Percentiles rank a stretch among this genome's conserved stretches.
phyloP scores from a whole-genome alignment of 176 grass and related monocot genomes.

The Rhynchospora tenuis region DNA sequence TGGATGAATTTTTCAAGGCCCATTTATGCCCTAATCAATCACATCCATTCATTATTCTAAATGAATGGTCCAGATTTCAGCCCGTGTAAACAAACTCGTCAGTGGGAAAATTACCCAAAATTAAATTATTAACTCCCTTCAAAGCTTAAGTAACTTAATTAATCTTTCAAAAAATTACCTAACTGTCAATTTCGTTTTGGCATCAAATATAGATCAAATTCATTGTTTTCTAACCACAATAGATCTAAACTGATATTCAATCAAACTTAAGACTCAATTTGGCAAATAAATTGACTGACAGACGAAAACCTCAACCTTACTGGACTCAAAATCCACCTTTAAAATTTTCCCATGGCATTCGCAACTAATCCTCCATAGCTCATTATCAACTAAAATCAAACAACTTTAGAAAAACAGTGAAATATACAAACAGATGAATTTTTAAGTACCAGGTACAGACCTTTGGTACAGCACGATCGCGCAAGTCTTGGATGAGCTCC shows the following conservation, averaged over 20 bases:
- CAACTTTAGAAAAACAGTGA: not conserved
- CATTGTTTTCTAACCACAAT: not conserved
- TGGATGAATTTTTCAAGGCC: no score
- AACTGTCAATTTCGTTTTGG: not conserved
- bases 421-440: not conserved
- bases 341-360: not conserved
- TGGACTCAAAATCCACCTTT: not conserved
- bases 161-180: not conserved
- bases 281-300: not conserved
- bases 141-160: not conserved
- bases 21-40: no score
- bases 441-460: conserved; percentile 20
- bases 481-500: conserved; percentile 56
- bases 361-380: not conserved
- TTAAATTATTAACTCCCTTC: not conserved
- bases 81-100: no score
- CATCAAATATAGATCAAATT: not conserved
- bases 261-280: not conserved
- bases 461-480: conserved; percentile 56
- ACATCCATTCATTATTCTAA: no score
- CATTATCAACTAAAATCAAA: not conserved
- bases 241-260: not conserved
- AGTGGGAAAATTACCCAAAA: no score
- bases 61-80: no score
- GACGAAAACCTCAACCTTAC: not conserved